Percentiles rank a stretch among this genome's conserved stretches.
Conservation (phyloP, 345 rosid genomes). For the Triadica sebifera region DNA sequence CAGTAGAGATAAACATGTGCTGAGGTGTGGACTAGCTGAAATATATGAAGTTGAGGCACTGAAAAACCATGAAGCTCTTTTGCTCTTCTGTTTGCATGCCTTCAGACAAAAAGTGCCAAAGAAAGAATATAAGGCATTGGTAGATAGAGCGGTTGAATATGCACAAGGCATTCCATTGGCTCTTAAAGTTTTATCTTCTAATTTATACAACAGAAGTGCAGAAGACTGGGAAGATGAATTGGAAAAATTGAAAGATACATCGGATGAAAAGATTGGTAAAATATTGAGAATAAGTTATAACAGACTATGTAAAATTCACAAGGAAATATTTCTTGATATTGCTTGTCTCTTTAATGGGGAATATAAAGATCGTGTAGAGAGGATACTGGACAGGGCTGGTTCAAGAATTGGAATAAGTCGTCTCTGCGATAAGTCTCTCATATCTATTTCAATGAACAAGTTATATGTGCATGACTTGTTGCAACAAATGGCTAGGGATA, state of each 20-base stretch:
- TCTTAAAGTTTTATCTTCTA: no score
- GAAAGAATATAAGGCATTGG: not conserved
- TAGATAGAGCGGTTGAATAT: not conserved
- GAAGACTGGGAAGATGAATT: no score
- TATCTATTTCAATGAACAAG: not conserved
- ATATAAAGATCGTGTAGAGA: no score
- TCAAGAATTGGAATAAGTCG: not conserved
- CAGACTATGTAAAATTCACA: no score
- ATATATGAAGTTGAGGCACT: not conserved
- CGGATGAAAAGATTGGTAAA: no score
- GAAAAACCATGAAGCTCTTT: not conserved
- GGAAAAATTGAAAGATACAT: not conserved
- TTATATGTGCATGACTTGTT: not conserved
- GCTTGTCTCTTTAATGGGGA: no score
- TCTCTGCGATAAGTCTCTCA: not conserved
- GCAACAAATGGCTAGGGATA: not conserved
- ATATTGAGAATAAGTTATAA: no score
- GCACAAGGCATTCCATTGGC: no score
- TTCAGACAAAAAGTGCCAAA: not conserved
- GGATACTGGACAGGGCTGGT: not conserved
- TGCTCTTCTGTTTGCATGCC: not conserved
- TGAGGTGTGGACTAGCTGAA: not conserved
- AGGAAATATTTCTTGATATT: no score
- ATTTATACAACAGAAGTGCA: no score
- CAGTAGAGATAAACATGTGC: not conserved